Evolutionary conservation across 129 eudicot species (phyloP), one percentile per base, ranked within the genome.

Genomic region (Flaveria linearis): DNA sequence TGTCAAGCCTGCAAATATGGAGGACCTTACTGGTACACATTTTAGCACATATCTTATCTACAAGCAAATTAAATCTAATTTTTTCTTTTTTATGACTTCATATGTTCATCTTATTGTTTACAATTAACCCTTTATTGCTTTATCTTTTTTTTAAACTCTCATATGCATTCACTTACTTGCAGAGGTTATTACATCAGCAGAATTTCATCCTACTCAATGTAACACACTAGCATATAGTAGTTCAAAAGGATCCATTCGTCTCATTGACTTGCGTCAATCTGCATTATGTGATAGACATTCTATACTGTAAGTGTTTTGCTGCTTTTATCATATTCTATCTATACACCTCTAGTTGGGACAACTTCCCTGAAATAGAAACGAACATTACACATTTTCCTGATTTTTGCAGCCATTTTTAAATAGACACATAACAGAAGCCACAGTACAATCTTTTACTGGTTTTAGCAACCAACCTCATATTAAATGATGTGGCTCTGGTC

Each of bases 131-230:
- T 61, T 61, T 61, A 26, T 61, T 39, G 5, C 69, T 63, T 63
- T 15, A 63, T 63, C 20, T 63, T 4, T 30, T 26, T 36, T 17
- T 53, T 26, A 11, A 43, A 49, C 4, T 64, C 41, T 33, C 50
- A 14, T 77, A 15, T 23, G 41, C 12, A 5, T 71, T 39, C 47
- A 52, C 60, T 77, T 78, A 46, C 23, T 63, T 82, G 84, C 96
- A 93, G 98, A 93, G 93, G 98, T 93, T 78, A 93, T 93, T 83
- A 93, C 98, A 53, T 91, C 97, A 65, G 98, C 98, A 46, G 98
- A 90, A 81, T 93, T 93, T 83, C 98, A 93, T 86, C 98, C 98
- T 71, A 85, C 88, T 72, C 98, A 90, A 45, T 93, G 98, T 74
- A 93, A 89, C 83, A 93, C 85, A 56, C 84, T 93, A 76, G 98